phyloP scores from a whole-genome alignment of 2,329 filamentous ascomycete genomes.

The Cordyceps militaris region DNA sequence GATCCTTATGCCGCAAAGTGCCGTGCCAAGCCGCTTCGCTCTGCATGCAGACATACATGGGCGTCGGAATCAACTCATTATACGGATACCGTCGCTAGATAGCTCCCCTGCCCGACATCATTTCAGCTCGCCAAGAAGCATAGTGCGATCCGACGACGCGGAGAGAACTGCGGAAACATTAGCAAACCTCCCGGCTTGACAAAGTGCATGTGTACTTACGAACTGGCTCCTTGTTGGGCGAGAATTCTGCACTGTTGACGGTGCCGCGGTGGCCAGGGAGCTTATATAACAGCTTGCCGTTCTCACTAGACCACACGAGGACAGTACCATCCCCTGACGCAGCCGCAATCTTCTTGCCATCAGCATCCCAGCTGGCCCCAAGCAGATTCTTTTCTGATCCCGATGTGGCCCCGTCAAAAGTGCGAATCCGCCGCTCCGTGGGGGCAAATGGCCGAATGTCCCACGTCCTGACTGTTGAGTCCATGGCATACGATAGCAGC shows the following conservation, averaged over 20 bases:
- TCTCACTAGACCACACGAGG: constrained; percentile 82
- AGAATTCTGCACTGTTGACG: constrained; percentile 91
- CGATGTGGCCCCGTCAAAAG: constrained; percentile 83
- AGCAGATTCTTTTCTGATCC: constrained; percentile 90
- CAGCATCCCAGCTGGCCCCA: constrained; percentile 80
- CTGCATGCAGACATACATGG: not conserved
- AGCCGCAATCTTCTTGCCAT: constrained; percentile 79
- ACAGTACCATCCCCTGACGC: constrained; percentile 87
- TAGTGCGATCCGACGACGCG: constrained; percentile 78
- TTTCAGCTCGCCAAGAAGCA: constrained; percentile 73
- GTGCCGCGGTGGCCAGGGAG: constrained; percentile 91
- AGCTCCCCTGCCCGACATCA: constrained; percentile 27
- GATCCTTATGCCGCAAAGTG: not conserved
- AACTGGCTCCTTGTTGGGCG: constrained; percentile 76
- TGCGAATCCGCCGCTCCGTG: constrained; percentile 73
- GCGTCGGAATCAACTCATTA: not conserved
- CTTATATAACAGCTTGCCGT: constrained; percentile 89
- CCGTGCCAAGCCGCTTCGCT: not conserved
- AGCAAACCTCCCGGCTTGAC: constrained; percentile 20
- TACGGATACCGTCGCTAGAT: not conserved
- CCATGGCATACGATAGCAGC: constrained; percentile 85
- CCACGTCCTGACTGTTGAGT: constrained; percentile 91
- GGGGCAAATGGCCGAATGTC: constrained; percentile 93
- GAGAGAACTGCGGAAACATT: constrained; percentile 62
- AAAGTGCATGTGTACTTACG: constrained; percentile 52